These are phyloP conservation scores for Elongisporangium undulatum DNA, from an alignment of 352 stramenopile genomes.

Conservation along the genomic window DNA sequence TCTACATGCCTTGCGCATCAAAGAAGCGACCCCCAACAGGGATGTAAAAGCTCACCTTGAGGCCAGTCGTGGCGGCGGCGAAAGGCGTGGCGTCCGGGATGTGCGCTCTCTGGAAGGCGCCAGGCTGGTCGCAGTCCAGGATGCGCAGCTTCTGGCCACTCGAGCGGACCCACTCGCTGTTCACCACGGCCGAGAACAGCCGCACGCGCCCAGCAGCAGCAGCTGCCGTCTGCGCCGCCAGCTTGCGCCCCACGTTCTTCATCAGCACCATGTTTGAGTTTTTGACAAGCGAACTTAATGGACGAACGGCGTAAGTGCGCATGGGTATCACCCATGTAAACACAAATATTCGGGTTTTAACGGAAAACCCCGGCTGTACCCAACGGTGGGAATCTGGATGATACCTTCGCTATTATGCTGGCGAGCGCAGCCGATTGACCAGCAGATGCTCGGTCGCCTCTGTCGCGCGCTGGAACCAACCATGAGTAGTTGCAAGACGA, in stretches of 20 bases:
- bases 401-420: background rate
- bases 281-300: background rate
- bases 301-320: background rate
- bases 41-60: constrained; percentile 30
- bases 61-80: constrained; percentile 28
- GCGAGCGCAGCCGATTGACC: constrained; percentile 8
- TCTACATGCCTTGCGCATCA: background rate
- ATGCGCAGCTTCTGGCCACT: constrained; percentile 25
- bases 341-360: background rate
- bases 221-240: background rate
- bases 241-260: background rate
- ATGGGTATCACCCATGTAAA: background rate
- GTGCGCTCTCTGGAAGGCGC: constrained; percentile 46
- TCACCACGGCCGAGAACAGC: constrained; percentile 30
- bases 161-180: constrained; percentile 31
- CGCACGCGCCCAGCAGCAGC: constrained; percentile 1
- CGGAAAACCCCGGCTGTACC: background rate
- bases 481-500: background rate
- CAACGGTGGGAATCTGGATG: background rate
- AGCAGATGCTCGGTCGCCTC: constrained; percentile 52
- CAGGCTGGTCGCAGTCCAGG: constrained; percentile 58
- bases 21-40: background rate
- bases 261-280: background rate
- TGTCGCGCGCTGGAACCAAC: constrained; percentile 28
- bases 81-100: constrained; percentile 42